Evolutionary conservation across 495 filamentous ascomycete genomes (phyloP), one percentile per base, ranked within the genome.

Genomic region (Stereocaulon alpinum): DNA sequence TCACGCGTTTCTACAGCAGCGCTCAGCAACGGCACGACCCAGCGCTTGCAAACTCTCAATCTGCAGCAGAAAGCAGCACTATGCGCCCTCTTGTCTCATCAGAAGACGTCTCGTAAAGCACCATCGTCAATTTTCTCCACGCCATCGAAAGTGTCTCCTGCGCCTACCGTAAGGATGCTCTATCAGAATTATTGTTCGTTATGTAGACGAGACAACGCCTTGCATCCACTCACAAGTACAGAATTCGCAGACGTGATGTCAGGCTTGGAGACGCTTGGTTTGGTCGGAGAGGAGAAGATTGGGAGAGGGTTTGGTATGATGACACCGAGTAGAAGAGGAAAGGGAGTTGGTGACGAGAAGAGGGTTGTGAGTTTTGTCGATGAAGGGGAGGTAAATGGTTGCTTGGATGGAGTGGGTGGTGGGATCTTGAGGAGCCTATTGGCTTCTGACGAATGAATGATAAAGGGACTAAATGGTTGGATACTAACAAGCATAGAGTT

Each of bases 21-120:
- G 18, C 93, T 97, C 63, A 85, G 88, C 64, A 88, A 95, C 64
- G 90, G 89, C 40, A 83, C 89, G 14, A 79, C 76, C 12, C 88
- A 95, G 61, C 81, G 93, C 56, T 80, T 99, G 6, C 86, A 88
- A 71, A 82, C 82, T 1, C 78, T 99, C 45, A 97, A 96, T 66
- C 78, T 97, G 0, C 93, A 99, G 65, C 94, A 97, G 75, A 99
- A 96, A 71, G 93, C 91, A 3, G 90, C 89, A 9, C 80, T 99
- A 27, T 97, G 94, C 71, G 80, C 91, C 0, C 76, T 97, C 30
- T 75, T 90, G 49, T 88, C 89, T 2, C 79, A 92, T 2, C 91
- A 96, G 70, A 87, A 78, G 52, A 73, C 72, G 61, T 70, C 72
- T 45, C 76, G 70, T 6, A 71, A 72, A 42, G 52, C 59, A 58